Percentiles rank a stretch among this genome's conserved stretches.
These are phyloP conservation scores for Pyricularia sp. DNA, from an alignment of 2,329 filamentous ascomycete species.

Conservation along the genomic window DNA sequence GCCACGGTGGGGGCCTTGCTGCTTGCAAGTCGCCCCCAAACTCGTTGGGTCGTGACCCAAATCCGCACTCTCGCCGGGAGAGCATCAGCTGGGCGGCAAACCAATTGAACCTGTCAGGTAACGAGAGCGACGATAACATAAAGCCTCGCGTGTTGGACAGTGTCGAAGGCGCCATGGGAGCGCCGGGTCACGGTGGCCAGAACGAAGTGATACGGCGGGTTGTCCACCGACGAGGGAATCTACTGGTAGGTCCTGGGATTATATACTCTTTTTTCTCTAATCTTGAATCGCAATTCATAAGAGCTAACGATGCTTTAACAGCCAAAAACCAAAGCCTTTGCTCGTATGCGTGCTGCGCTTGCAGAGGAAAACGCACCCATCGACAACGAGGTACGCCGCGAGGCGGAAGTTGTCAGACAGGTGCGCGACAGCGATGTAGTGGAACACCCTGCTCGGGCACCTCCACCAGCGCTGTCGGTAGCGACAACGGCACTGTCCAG, in stretches of 20 bases:
- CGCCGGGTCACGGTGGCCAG: constrained; percentile 43
- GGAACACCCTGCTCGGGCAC: constrained; percentile 35
- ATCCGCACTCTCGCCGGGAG: constrained; percentile 58
- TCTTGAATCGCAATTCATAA: no score
- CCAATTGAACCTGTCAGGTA: constrained; percentile 73
- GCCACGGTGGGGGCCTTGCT: constrained; percentile 25
- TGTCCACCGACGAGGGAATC: constrained; percentile 79
- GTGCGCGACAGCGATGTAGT: constrained; percentile 82
- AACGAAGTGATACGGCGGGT: constrained; percentile 71
- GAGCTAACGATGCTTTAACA: constrained; percentile 22
- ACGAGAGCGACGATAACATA: constrained; percentile 66
- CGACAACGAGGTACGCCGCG: constrained; percentile 79
- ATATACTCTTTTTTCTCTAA: background rate
- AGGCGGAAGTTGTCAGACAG: constrained; percentile 92
- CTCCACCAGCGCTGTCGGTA: constrained; percentile 32
- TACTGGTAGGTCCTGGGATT: constrained; percentile 53
- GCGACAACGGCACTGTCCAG: constrained; percentile 55
- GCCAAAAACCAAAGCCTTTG: constrained; percentile 96
- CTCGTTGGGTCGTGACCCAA: constrained; percentile 17
- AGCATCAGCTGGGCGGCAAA: constrained; percentile 88
- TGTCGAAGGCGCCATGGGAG: constrained; percentile 31
- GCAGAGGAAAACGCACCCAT: constrained; percentile 81
- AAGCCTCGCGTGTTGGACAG: constrained; percentile 33
- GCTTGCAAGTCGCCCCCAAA: constrained; percentile 64
- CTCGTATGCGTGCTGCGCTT: constrained; percentile 81